Conservation (phyloP, 2,329 filamentous ascomycete species). For the Onygena corvina region DNA sequence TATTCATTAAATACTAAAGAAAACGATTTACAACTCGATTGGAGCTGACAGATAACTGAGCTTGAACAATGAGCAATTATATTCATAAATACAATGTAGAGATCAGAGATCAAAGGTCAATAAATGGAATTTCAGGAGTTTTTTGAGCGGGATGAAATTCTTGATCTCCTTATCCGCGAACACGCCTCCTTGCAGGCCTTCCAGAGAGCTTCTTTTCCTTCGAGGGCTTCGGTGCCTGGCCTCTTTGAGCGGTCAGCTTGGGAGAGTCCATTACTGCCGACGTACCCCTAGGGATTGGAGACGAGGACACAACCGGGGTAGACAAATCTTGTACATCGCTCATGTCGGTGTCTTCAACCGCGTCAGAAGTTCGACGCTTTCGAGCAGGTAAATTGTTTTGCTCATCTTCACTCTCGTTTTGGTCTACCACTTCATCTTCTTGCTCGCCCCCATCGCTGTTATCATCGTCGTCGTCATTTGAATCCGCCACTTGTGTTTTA, state of each 20-base stretch:
- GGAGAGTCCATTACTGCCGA: not conserved
- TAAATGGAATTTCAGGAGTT: no score
- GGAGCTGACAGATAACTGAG: no score
- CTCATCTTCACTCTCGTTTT: slow-evolving; percentile 5
- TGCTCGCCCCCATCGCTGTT: slow-evolving; percentile 21
- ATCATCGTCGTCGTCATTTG: slow-evolving; percentile 13
- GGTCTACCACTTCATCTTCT: not conserved
- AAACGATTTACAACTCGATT: no score
- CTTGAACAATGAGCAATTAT: not conserved
- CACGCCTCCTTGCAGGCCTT: not conserved
- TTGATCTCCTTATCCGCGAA: no score
- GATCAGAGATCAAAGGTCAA: not conserved
- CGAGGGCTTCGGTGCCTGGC: not conserved
- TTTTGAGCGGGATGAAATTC: no score
- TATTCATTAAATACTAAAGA: no score
- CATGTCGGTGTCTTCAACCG: slow-evolving; percentile 11
- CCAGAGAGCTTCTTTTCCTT: not conserved
- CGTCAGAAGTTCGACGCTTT: not conserved
- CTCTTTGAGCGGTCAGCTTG: not conserved
- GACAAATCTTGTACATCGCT: slow-evolving; percentile 10
- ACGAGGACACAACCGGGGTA: slow-evolving; percentile 6
- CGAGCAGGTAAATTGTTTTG: not conserved
- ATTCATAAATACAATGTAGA: not conserved
- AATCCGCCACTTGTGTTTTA: slow-evolving; percentile 20
- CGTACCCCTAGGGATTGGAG: not conserved